These are phyloP conservation scores for Huntiella bhutanensis DNA, from an alignment of 2,329 filamentous ascomycete genomes.

Conservation along the genomic window DNA sequence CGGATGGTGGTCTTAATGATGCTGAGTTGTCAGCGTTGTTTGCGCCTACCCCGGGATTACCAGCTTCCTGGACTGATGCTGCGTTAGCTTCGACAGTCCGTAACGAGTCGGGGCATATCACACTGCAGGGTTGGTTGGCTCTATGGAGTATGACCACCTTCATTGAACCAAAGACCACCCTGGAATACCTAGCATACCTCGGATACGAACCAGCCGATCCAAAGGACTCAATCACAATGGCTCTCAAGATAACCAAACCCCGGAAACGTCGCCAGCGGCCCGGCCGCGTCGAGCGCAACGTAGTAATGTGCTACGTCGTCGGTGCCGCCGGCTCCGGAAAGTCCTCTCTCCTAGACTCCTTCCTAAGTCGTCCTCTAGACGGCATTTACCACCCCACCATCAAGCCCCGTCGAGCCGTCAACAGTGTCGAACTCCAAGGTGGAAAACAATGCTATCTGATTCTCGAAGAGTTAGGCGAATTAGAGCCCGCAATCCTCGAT, in stretches of 20 bases:
- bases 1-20: constrained; percentile 82
- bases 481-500: constrained; percentile 87
- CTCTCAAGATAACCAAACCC: constrained; percentile 80
- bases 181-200: constrained; percentile 90
- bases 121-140: constrained; percentile 89
- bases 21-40: constrained; percentile 72
- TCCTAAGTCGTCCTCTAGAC: constrained; percentile 75
- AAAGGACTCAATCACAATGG: constrained; percentile 61
- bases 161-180: constrained; percentile 79
- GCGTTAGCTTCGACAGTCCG: constrained; percentile 85
- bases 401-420: constrained; percentile 81
- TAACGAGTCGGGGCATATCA: constrained; percentile 89
- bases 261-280: constrained; percentile 68
- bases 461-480: constrained; percentile 79
- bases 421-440: constrained; percentile 86
- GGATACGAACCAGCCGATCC: constrained; percentile 70
- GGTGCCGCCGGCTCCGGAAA: constrained; percentile 78
- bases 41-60: constrained; percentile 78
- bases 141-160: constrained; percentile 99
- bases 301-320: constrained; percentile 82
- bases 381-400: constrained; percentile 80
- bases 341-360: constrained; percentile 75
- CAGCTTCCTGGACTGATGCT: constrained; percentile 69
- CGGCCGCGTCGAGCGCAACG: constrained; percentile 78
- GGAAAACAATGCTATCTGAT: constrained; percentile 97